Evolutionary conservation across 495 filamentous ascomycete species (phyloP), one percentile per base, ranked within the genome.

Genomic region (Neurospora cerealis): DNA sequence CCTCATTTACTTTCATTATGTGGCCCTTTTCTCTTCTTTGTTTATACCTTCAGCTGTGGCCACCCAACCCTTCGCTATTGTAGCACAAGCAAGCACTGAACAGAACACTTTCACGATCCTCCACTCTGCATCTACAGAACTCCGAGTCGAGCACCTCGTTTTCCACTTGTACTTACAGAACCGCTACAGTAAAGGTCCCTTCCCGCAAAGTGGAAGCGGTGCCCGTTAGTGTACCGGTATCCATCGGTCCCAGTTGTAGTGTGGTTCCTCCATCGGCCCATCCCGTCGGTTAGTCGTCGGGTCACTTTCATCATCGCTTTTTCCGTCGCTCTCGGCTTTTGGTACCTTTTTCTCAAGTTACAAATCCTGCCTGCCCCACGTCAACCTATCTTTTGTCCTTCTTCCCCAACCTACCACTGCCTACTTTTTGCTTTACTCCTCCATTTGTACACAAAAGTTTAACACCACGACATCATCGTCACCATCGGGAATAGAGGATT

Each of bases 1-100:
- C 69, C 73, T 42, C 71, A 40, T 76, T 28, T 73, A 75, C 73
- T 40, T 21, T 17, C 37, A 40, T 36, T 10, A n/a, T 28, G 42
- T 46, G 32, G 34, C 24, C 13, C 71, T 39, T 42, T 69, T 71
- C 40, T 44, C 24, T 46, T 72, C 71, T 69, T 44, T 69, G 70
- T 70, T 46, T 36, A 19, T 19, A 66, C 28, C 24, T 66, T 21
- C 48, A 34, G 13, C 54, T 66, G 34, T 66, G 54, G 54, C 15
- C 54, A 66, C 54, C 54, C 54, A 32, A 66, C 28, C 28, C 54
- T 8, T 54, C 10, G 21, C 48, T 60, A 15, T 60, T 34, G 28
- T 34, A 62, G 54, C 24, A 62, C 21, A 54, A 54, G 21, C n/a
- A 54, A 54, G 21, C 46, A 54, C 46, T 13, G 46, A 15, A 15